phyloP scores from a whole-genome alignment of 208 protist genomes.

The Leptomonas pyrrhocoris region DNA sequence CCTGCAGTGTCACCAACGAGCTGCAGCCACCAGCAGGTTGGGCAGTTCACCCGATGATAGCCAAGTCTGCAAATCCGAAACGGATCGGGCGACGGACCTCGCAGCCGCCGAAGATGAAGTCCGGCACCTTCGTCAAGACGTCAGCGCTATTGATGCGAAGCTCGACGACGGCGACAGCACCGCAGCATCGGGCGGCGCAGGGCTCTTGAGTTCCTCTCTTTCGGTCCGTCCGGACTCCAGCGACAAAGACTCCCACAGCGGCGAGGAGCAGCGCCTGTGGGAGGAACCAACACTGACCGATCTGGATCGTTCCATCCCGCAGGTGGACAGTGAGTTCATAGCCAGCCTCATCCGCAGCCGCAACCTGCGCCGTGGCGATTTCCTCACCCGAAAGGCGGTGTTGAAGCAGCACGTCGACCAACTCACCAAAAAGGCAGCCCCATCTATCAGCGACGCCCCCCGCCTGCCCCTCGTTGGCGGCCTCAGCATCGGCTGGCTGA shows the following conservation, averaged over 20 bases:
- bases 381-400: constrained; percentile 50
- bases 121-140: constrained; percentile 9
- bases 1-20: not conserved
- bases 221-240: not conserved
- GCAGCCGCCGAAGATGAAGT: constrained; percentile 15
- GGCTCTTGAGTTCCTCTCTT: constrained; percentile 3
- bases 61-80: not conserved
- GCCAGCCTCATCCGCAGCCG: constrained; percentile 69
- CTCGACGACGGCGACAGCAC: not conserved
- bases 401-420: constrained; percentile 53
- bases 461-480: constrained; percentile 42
- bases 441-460: constrained; percentile 41
- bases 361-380: constrained; percentile 49
- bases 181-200: not conserved
- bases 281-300: constrained; percentile 71
- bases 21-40: not conserved
- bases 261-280: constrained; percentile 31
- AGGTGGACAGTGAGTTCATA: constrained; percentile 83
- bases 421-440: constrained; percentile 41
- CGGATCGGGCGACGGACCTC: constrained; percentile 2
- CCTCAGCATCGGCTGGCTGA: constrained; percentile 32
- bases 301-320: constrained; percentile 78
- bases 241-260: not conserved
- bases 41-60: not conserved
- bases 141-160: constrained; percentile 2